Base-by-base conservation (phyloP, 2,329 filamentous ascomycete species). In the Paecilomyces variotii region DNA sequence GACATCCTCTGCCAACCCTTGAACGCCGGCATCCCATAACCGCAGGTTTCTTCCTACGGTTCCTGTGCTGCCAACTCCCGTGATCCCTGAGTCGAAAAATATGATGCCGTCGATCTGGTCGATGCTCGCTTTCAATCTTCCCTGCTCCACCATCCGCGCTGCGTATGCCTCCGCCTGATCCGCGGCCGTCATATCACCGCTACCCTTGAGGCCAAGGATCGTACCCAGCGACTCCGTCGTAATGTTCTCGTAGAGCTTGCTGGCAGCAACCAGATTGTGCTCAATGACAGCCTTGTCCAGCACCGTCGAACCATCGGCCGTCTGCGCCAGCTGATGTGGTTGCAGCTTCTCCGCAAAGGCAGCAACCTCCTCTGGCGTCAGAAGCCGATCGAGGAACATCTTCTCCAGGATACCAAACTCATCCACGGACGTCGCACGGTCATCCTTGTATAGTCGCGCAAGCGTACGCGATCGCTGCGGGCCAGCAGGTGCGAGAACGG, bases 71-170 rank as follows among this genome's bases (percentile, higher is more conserved):
- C 84, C 80, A n/a, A 84, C 82, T 60, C 84, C 89, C 57, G 85
- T 84, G 68, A 86, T 86, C 70, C 87, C 69, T 75, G 80, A 74
- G 35, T 94, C 90, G 71, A 99, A 99, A 78, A 87, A 91, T 60
- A 99, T 92, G 10, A 92, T 78, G 12, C 88, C 83, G 58, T 91
- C 90, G 59, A 99, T 92, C 78, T 99, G 94, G 74, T 99, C 93
- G 68, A 99, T 97, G 59, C 88, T 86, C 6, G 93, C 94, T 2
- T 88, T 84, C 56, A 99, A 76, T 32, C 94, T 86, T 9, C 90
- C 91, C 74, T 97, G 92, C 78, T 97, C 92, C 67, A 99, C 90
- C 94, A 99, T 99, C 66, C 86, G 83, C 3, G 93, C 91, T 11
- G 93, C 94, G 57, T 94, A 97, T 59, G 89, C 87, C 78, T 99